These are phyloP conservation scores for Aspergillus texensis DNA, from an alignment of 2,329 filamentous ascomycete genomes.

Conservation along the genomic window DNA sequence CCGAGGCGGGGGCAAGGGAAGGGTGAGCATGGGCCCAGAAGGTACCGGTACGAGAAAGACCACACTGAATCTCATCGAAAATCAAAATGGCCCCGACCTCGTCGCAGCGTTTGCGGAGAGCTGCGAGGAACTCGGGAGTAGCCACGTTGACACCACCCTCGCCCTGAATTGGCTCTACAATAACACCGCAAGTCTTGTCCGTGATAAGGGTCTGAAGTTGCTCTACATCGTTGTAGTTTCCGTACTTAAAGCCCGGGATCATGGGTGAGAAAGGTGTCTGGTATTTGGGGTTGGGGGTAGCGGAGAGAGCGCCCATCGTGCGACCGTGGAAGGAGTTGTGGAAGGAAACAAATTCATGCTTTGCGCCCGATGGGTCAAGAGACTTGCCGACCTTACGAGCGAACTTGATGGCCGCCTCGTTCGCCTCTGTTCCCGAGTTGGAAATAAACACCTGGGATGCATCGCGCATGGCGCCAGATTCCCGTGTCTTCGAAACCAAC, in stretches of 20 bases:
- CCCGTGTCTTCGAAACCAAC: conserved; percentile 77
- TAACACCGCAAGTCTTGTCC: conserved; percentile 86
- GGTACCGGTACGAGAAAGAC: conserved; percentile 79
- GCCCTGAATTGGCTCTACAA: conserved; percentile 95
- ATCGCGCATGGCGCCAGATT: conserved; percentile 79
- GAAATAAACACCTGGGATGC: conserved; percentile 84
- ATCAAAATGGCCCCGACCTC: conserved; percentile 87
- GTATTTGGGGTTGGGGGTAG: conserved; percentile 97
- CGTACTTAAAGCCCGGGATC: conserved; percentile 89
- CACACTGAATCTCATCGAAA: conserved; percentile 97
- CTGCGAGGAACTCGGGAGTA: conserved; percentile 77
- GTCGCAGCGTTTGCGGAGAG: conserved; percentile 80
- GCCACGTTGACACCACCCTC: conserved; percentile 91
- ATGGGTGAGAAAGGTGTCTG: conserved; percentile 93
- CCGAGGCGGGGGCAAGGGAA: conserved; percentile 51
- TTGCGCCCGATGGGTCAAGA: conserved; percentile 69
- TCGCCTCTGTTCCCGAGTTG: conserved; percentile 96
- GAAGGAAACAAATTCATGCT: conserved; percentile 88
- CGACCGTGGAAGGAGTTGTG: conserved; percentile 91
- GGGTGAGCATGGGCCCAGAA: conserved; percentile 86
- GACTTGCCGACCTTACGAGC: conserved; percentile 86
- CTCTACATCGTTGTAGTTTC: conserved; percentile 78
- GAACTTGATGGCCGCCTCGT: conserved; percentile 97
- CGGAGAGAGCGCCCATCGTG: conserved; percentile 93
- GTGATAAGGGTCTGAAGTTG: conserved; percentile 75